Conservation (phyloP, 2,329 filamentous ascomycete species). For the Macrophomina phaseolina region DNA sequence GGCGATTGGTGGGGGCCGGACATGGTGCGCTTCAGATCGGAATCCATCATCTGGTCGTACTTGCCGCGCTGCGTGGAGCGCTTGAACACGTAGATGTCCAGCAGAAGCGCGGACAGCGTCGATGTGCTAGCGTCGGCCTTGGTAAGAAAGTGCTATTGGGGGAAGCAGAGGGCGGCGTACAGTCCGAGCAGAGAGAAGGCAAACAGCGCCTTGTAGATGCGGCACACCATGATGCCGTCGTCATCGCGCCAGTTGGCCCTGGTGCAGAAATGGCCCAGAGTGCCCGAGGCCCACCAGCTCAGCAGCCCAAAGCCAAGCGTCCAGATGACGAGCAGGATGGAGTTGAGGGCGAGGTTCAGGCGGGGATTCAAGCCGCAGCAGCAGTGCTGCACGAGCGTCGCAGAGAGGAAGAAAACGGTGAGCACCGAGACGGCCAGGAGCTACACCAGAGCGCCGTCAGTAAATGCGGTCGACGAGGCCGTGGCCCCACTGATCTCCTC, state of each 20-base stretch:
- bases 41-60: slow-evolving; percentile 55
- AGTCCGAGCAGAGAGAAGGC: slow-evolving; percentile 58
- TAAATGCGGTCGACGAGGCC: background rate
- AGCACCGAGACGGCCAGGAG: slow-evolving; percentile 59
- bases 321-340: slow-evolving; percentile 58
- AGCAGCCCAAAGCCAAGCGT: slow-evolving; percentile 57
- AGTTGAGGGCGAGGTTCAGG: slow-evolving; percentile 58
- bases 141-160: background rate
- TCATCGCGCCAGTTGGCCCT: slow-evolving; percentile 59
- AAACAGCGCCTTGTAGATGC: slow-evolving; percentile 66
- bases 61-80: slow-evolving; percentile 52
- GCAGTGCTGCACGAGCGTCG: slow-evolving; percentile 59
- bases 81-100: slow-evolving; percentile 58
- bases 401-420: slow-evolving; percentile 53
- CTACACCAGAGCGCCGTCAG: slow-evolving; percentile 40
- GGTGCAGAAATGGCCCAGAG: slow-evolving; percentile 59
- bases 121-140: slow-evolving; percentile 41
- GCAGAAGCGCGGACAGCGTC: slow-evolving; percentile 53
- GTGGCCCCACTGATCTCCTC: background rate
- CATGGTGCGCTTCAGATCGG: slow-evolving; percentile 36
- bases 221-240: slow-evolving; percentile 61
- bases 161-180: slow-evolving; percentile 36
- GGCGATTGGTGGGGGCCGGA: slow-evolving; percentile 25
- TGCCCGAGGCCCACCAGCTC: slow-evolving; percentile 60
- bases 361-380: slow-evolving; percentile 58